These are phyloP conservation scores for Erythrophleum ivorense DNA, from an alignment of 331 rosid species.

Conservation along the genomic window DNA sequence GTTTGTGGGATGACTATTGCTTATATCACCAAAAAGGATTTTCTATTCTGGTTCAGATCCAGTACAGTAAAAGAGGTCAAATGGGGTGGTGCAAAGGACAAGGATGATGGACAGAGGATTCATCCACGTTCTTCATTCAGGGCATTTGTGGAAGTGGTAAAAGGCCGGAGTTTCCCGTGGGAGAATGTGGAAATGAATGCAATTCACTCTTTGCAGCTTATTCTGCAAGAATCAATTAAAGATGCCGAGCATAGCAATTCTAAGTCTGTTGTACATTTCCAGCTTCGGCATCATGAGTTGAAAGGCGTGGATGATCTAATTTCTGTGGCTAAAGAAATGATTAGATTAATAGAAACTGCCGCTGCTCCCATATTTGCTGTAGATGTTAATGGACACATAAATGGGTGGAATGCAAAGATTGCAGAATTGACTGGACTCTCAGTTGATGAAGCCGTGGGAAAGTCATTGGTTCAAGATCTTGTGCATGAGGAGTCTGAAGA, in stretches of 20 bases:
- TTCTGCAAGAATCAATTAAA: slow-evolving; percentile 82
- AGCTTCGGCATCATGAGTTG: slow-evolving; percentile 56
- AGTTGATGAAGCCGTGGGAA: slow-evolving; percentile 91
- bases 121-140: slow-evolving; percentile 97
- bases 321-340: slow-evolving; percentile 98
- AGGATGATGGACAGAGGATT: slow-evolving; percentile 97
- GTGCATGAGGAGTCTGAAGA: slow-evolving; percentile 81
- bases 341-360: slow-evolving; percentile 96
- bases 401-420: slow-evolving; percentile 97
- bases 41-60: slow-evolving; percentile 94
- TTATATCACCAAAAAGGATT: slow-evolving; percentile 76
- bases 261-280: slow-evolving; percentile 69
- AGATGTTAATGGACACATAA: slow-evolving; percentile 78
- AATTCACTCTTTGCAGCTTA: slow-evolving; percentile 96
- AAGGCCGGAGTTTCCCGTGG: slow-evolving; percentile 96
- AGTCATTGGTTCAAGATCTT: slow-evolving; percentile 82
- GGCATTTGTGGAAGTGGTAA: slow-evolving; percentile 96
- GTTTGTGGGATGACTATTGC: slow-evolving; percentile 99
- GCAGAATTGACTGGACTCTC: slow-evolving; percentile 93
- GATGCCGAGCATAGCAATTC: slow-evolving; percentile 66
- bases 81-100: slow-evolving; percentile 99
- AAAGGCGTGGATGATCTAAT: slow-evolving; percentile 93
- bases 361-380: slow-evolving; percentile 98
- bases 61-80: slow-evolving; percentile 90
- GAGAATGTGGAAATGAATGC: slow-evolving; percentile 99